Evolutionary conservation across 495 filamentous ascomycete species (phyloP).

Genomic region (Umbilicaria muhlenbergii): DNA sequence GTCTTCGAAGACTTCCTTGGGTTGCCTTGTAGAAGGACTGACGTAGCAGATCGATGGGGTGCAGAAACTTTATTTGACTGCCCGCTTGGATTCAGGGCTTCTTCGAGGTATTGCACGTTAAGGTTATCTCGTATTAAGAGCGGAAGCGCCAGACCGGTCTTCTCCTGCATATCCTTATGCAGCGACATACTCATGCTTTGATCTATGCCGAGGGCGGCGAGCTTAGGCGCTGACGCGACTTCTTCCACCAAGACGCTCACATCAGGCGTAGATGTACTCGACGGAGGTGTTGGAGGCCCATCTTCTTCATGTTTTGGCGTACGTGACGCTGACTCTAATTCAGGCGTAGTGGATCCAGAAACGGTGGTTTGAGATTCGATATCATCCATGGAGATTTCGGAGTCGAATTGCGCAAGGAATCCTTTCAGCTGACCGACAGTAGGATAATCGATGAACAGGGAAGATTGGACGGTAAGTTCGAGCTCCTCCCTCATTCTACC

Average conservation of each 20-base stretch:
- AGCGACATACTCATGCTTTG: slow-evolving; percentile 36
- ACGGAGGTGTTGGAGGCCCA: slow-evolving; percentile 15
- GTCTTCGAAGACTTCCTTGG: slow-evolving; percentile 25
- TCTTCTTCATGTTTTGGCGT: too few species aligned
- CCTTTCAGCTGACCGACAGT: slow-evolving; percentile 46
- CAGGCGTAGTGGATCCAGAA: too few species aligned
- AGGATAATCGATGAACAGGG: slow-evolving; percentile 39
- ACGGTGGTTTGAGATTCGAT: slow-evolving; percentile 1
- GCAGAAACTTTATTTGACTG: slow-evolving; percentile 7
- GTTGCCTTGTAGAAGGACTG: slow-evolving; percentile 34
- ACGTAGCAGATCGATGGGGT: slow-evolving; percentile 28
- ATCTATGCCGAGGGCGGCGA: slow-evolving; percentile 35
- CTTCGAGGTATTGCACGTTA: slow-evolving; percentile 17
- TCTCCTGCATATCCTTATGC: slow-evolving; percentile 38
- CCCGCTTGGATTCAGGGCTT: slow-evolving; percentile 19
- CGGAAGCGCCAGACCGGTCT: slow-evolving; percentile 14
- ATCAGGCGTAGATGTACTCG: slow-evolving; percentile 31
- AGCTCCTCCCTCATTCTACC: slow-evolving; percentile 34
- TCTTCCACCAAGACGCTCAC: slow-evolving; percentile 52
- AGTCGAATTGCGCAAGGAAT: slow-evolving; percentile 34
- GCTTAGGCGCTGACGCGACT: slow-evolving; percentile 29
- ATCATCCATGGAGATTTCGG: slow-evolving; percentile 18
- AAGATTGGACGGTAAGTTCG: slow-evolving; percentile 33
- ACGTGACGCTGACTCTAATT: too few species aligned
- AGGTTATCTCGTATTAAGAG: slow-evolving; percentile 8